These are phyloP conservation scores for Emericellopsis terricola DNA, from an alignment of 495 filamentous ascomycete species.

Conservation along the genomic window DNA sequence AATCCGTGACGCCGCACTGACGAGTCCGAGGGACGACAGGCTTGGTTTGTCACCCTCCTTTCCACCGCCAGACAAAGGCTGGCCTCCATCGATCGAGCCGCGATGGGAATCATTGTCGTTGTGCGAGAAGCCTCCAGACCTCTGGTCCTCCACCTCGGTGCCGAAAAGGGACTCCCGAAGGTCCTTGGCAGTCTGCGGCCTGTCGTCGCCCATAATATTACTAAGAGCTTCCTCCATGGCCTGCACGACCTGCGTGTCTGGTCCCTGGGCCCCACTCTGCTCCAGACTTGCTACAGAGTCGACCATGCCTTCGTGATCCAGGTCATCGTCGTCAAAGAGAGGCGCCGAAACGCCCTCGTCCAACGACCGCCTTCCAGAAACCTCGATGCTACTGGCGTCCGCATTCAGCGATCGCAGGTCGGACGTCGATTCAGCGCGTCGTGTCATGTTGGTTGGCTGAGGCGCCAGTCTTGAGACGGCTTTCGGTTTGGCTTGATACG, in stretches of 20 bases:
- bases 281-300: slow-evolving; percentile 36
- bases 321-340: slow-evolving; percentile 37
- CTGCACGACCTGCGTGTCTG: slow-evolving; percentile 51
- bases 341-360: slow-evolving; percentile 26
- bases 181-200: slow-evolving; percentile 42
- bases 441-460: slow-evolving; percentile 11
- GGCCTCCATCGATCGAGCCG: slow-evolving; percentile 4
- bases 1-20: slow-evolving; percentile 59
- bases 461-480: slow-evolving; percentile 20
- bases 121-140: slow-evolving; percentile 28
- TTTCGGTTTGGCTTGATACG: slow-evolving; percentile 18
- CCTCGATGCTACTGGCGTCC: slow-evolving; percentile 15
- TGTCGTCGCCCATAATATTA: slow-evolving; percentile 69
- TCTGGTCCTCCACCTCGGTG: slow-evolving; percentile 19
- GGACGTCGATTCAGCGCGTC: slow-evolving; percentile 24
- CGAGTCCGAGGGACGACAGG: slow-evolving; percentile 76
- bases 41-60: slow-evolving; percentile 57
- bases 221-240: slow-evolving; percentile 92
- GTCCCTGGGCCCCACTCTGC: slow-evolving; percentile 21
- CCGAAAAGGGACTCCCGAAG: slow-evolving; percentile 36
- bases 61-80: slow-evolving; percentile 1
- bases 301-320: slow-evolving; percentile 29
- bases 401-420: slow-evolving; percentile 20
- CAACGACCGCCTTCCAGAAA: slow-evolving; percentile 20
- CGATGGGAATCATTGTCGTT: slow-evolving; percentile 17